These are phyloP conservation scores for Penicillium bialowiezense DNA, from an alignment of 495 filamentous ascomycete species.

Conservation along the genomic window DNA sequence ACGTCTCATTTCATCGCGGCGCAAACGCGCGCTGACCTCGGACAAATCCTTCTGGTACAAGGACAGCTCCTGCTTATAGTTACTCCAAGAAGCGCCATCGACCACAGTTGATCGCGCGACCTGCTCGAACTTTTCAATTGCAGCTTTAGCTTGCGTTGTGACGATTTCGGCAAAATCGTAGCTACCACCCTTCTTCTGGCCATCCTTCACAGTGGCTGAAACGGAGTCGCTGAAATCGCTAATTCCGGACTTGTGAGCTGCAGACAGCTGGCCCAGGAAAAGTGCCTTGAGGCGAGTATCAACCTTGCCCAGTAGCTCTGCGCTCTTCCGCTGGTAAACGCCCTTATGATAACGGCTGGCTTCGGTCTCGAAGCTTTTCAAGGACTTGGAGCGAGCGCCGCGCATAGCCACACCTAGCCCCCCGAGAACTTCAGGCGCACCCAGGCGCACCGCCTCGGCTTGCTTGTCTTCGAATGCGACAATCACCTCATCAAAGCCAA, in stretches of 20 bases:
- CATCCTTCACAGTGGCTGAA: conserved; percentile 73
- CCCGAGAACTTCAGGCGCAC: conserved; percentile 67
- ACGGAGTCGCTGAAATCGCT: conserved; percentile 86
- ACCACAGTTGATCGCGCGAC: conserved; percentile 73
- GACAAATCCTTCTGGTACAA: conserved; percentile 77
- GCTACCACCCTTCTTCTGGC: conserved; percentile 81
- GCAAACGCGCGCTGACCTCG: conserved; percentile 74
- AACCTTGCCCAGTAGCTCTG: conserved; percentile 81
- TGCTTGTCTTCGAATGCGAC: conserved; percentile 83
- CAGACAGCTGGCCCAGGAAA: conserved; percentile 80
- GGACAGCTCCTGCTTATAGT: conserved; percentile 61
- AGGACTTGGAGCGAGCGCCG: conserved; percentile 62
- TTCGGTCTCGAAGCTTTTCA: conserved; percentile 83
- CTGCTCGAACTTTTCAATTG: conserved; percentile 70
- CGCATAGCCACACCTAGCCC: conserved; percentile 77
- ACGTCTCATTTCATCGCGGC: conserved; percentile 93
- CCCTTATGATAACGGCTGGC: conserved; percentile 95
- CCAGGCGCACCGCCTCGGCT: conserved; percentile 64
- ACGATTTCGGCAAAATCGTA: conserved; percentile 98
- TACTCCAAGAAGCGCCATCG: conserved; percentile 76
- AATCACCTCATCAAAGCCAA: conserved; percentile 79
- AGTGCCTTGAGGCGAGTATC: conserved; percentile 82
- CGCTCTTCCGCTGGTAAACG: conserved; percentile 80
- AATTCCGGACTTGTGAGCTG: conserved; percentile 86
- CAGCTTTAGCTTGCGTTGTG: conserved; percentile 70